These are phyloP conservation scores for Monosporascus sp. DNA, from an alignment of 2,329 filamentous ascomycete genomes.

Conservation along the genomic window DNA sequence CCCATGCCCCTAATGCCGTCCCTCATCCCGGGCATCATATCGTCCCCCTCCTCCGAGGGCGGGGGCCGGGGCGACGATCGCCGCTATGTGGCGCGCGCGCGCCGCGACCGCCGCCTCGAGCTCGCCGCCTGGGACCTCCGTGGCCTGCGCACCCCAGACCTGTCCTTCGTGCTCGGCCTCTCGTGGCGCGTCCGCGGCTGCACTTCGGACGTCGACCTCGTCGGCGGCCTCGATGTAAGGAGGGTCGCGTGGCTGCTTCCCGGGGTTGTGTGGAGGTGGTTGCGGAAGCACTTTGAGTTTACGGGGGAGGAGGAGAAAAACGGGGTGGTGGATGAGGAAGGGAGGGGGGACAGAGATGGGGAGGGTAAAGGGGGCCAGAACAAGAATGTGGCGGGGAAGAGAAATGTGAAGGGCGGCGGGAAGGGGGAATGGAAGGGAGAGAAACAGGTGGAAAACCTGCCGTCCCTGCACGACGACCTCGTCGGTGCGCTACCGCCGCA, in stretches of 20 bases:
- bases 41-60: neutral
- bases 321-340: too few species aligned
- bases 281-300: neutral
- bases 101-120: neutral
- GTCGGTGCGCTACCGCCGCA: neutral
- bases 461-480: neutral
- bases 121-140: neutral
- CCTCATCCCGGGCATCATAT: neutral
- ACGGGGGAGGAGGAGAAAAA: neutral
- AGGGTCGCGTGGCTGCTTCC: conserved; percentile 5
- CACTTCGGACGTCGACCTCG: conserved; percentile 16
- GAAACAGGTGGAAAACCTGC: neutral
- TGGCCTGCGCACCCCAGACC: conserved; percentile 4
- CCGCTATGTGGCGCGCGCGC: neutral
- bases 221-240: conserved; percentile 11
- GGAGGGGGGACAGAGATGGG: too few species aligned
- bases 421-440: neutral
- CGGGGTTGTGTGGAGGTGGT: neutral
- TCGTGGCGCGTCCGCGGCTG: conserved; percentile 9
- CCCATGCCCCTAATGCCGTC: neutral
- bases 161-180: conserved; percentile 15
- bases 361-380: too few species aligned
- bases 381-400: neutral
- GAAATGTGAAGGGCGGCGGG: neutral
- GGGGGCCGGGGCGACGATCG: too few species aligned